phyloP scores from a whole-genome alignment of 371 early-diverging fungal genomes.

The Lichtheimia hyalospora region DNA sequence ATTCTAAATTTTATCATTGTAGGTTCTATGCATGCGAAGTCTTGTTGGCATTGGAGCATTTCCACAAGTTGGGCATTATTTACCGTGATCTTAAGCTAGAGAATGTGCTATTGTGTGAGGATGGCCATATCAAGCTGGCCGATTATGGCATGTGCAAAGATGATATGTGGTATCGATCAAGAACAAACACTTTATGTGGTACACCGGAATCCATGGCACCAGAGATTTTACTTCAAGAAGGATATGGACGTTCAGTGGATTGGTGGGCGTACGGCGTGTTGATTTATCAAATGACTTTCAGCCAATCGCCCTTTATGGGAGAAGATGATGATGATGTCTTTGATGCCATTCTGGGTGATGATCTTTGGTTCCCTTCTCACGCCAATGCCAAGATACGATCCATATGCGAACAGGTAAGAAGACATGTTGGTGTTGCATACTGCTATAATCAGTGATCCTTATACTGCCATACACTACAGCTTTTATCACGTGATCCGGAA shows the following conservation, averaged over 20 bases:
- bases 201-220: constrained; percentile 99
- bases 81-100: constrained; percentile 99
- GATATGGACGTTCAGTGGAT: constrained; percentile 93
- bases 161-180: constrained; percentile 81
- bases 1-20: not conserved
- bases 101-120: constrained; percentile 90
- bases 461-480: constrained; percentile 24
- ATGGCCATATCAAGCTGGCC: constrained; percentile 98
- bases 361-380: constrained; percentile 87
- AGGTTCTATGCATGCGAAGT: constrained; percentile 97
- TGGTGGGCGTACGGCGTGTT: constrained; percentile 99
- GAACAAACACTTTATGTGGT: constrained; percentile 95
- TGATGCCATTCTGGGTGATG: constrained; percentile 91
- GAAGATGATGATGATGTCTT: constrained; percentile 95
- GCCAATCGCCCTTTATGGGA: constrained; percentile 90
- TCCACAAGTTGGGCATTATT: constrained; percentile 92
- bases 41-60: constrained; percentile 92
- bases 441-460: too few species aligned
- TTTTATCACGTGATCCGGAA: constrained; percentile 87
- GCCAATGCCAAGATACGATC: constrained; percentile 88
- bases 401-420: constrained; percentile 71
- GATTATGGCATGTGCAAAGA: constrained; percentile 99
- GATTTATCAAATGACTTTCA: constrained; percentile 96
- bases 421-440: too few species aligned
- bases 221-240: constrained; percentile 91